phyloP scores from a whole-genome alignment of 2,329 filamentous ascomycete genomes.

The Lasiodiplodia sp. region DNA sequence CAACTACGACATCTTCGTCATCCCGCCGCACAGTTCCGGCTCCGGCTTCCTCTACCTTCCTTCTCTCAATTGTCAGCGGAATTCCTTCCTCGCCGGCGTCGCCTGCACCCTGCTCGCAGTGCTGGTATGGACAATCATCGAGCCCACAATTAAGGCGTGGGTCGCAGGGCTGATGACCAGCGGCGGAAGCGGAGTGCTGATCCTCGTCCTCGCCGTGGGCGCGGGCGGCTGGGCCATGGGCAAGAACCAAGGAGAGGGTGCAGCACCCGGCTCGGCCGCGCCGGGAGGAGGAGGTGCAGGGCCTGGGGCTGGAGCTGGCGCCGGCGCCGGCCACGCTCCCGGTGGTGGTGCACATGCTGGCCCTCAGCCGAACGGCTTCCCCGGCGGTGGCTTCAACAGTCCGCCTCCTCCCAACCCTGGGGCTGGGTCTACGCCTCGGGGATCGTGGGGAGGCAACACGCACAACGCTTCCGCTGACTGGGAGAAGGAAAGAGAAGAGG shows the following conservation, averaged over 20 bases:
- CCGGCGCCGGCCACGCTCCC: constrained; percentile 36
- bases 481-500: constrained; percentile 75
- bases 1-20: constrained; percentile 97
- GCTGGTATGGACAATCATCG: constrained; percentile 74
- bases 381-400: constrained; percentile 34
- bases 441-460: constrained; percentile 37
- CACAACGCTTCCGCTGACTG: constrained; percentile 54
- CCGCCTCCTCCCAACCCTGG: constrained; percentile 31
- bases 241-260: constrained; percentile 65
- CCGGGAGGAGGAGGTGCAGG: constrained; percentile 38
- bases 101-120: constrained; percentile 77
- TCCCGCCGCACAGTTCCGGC: constrained; percentile 89
- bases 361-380: constrained; percentile 44
- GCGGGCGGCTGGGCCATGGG: constrained; percentile 84
- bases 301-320: constrained; percentile 36
- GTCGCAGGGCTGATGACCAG: constrained; percentile 73
- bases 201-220: constrained; percentile 76
- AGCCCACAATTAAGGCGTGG: constrained; percentile 78
- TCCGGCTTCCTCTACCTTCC: constrained; percentile 94
- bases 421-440: constrained; percentile 34
- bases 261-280: constrained; percentile 36
- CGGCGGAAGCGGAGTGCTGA: constrained; percentile 71
- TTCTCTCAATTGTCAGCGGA: constrained; percentile 82
- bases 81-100: constrained; percentile 90
- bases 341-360: constrained; percentile 41